Evolutionary conservation across 768 basidiomycete species (phyloP).

Genomic region (Amanita fuliginea): DNA sequence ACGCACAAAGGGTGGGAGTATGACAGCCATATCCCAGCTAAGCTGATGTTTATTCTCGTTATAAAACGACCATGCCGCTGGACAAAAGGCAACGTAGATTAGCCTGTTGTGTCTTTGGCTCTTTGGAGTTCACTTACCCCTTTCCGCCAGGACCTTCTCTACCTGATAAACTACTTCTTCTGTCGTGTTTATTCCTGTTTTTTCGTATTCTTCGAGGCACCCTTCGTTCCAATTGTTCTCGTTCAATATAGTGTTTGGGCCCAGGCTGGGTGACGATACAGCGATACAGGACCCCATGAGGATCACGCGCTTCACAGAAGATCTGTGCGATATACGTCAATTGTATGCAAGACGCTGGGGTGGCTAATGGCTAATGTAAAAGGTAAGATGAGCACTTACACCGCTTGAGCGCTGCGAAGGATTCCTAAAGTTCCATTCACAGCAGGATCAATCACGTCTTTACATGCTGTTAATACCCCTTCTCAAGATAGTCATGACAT

Average conservation of each 20-base stretch:
- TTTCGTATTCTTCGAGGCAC: slow-evolving; percentile 31
- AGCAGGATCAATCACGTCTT: slow-evolving; percentile 39
- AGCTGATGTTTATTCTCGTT: slow-evolving; percentile 30
- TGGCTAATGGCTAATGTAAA: neutral
- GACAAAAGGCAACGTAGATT: neutral
- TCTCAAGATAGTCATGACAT: neutral
- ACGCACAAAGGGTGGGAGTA: slow-evolving; percentile 44
- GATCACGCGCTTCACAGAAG: slow-evolving; percentile 55
- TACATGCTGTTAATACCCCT: neutral
- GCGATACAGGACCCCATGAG: slow-evolving; percentile 55
- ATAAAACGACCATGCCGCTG: slow-evolving; percentile 34
- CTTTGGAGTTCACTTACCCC: slow-evolving; percentile 19
- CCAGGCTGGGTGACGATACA: slow-evolving; percentile 17
- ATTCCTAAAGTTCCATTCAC: neutral
- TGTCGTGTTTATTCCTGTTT: slow-evolving; percentile 34
- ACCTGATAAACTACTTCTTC: slow-evolving; percentile 40
- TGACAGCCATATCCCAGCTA: slow-evolving; percentile 38
- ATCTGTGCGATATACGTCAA: neutral
- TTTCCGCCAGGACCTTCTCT: slow-evolving; percentile 57
- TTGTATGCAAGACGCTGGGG: no score
- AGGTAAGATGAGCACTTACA: slow-evolving; percentile 25
- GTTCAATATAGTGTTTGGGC: slow-evolving; percentile 15
- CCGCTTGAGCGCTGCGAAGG: slow-evolving; percentile 23
- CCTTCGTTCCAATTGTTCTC: slow-evolving; percentile 56
- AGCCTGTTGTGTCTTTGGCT: no score